Conservation (phyloP, 306 rosid species). For the Begonia peltatifolia region DNA sequence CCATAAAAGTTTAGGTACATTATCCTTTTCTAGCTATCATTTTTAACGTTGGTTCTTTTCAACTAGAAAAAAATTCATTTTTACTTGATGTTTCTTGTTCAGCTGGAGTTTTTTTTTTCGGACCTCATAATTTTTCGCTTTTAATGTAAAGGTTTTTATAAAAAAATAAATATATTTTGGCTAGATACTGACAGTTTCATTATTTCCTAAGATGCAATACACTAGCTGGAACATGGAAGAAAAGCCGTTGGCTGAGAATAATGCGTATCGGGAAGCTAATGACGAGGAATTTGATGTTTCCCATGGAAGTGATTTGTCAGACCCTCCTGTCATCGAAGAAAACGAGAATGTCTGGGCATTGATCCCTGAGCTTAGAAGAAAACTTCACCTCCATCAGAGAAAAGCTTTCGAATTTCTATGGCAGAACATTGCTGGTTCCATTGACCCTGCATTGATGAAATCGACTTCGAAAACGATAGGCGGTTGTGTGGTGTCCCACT, state of each 20-base stretch:
- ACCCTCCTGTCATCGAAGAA: slow-evolving; percentile 31
- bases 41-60: neutral
- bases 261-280: slow-evolving; percentile 21
- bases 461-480: slow-evolving; percentile 37
- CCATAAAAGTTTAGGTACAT: too few relatives aligned
- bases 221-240: slow-evolving; percentile 36
- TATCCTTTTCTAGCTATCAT: too few relatives aligned
- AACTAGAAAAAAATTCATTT: too few relatives aligned
- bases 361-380: slow-evolving; percentile 26
- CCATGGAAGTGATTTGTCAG: slow-evolving; percentile 14
- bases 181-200: slow-evolving; percentile 13
- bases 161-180: neutral
- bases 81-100: neutral
- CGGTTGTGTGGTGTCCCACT: slow-evolving; percentile 87
- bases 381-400: slow-evolving; percentile 61
- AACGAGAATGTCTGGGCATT: slow-evolving; percentile 64
- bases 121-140: too few relatives aligned
- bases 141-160: too few relatives aligned
- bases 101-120: slow-evolving; percentile 1
- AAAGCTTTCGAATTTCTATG: slow-evolving; percentile 88
- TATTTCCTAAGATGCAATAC: slow-evolving; percentile 36
- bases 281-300: slow-evolving; percentile 28
- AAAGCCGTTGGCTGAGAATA: slow-evolving; percentile 23
- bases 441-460: slow-evolving; percentile 38
- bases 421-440: slow-evolving; percentile 64